Conservation (phyloP, 768 basidiomycete genomes). For the Cystobasidium onofrii region DNA sequence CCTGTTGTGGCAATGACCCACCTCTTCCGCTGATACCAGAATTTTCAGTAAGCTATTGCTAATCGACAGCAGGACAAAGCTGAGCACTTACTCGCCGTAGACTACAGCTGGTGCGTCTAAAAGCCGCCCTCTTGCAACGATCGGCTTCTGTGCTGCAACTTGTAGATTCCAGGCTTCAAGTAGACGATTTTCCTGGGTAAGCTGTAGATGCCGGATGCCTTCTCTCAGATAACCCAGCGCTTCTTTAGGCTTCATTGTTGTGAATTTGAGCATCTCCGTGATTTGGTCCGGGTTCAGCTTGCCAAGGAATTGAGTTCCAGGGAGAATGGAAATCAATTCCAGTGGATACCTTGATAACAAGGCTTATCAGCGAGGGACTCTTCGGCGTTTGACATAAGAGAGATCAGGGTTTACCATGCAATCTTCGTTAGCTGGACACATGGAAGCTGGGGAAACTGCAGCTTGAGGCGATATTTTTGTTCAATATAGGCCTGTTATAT, state of each 20-base stretch:
- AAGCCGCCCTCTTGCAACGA: background rate
- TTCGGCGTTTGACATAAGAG: background rate
- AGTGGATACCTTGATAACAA: slow-evolving; percentile 18
- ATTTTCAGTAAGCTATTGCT: background rate
- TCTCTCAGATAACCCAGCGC: background rate
- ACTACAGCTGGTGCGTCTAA: slow-evolving; percentile 2
- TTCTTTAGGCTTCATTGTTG: slow-evolving; percentile 10
- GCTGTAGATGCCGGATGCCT: slow-evolving; percentile 1
- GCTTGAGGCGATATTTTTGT: background rate
- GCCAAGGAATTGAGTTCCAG: slow-evolving; percentile 4
- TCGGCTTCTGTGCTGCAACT: background rate
- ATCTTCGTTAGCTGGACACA: slow-evolving; percentile 29
- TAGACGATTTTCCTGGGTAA: background rate
- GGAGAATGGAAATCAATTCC: background rate
- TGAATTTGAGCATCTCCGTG: slow-evolving; percentile 23
- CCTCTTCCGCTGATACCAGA: background rate
- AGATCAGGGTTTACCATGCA: background rate
- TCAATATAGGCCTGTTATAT: slow-evolving; percentile 12
- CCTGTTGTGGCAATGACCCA: background rate
- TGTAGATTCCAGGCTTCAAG: slow-evolving; percentile 1
- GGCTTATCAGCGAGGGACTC: background rate
- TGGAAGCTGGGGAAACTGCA: slow-evolving; percentile 8
- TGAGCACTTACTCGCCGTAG: background rate
- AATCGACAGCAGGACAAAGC: background rate
- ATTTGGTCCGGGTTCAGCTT: slow-evolving; percentile 21